Evolutionary conservation across 345 rosid species (phyloP).

Genomic region (Noccaea bulbosa): DNA sequence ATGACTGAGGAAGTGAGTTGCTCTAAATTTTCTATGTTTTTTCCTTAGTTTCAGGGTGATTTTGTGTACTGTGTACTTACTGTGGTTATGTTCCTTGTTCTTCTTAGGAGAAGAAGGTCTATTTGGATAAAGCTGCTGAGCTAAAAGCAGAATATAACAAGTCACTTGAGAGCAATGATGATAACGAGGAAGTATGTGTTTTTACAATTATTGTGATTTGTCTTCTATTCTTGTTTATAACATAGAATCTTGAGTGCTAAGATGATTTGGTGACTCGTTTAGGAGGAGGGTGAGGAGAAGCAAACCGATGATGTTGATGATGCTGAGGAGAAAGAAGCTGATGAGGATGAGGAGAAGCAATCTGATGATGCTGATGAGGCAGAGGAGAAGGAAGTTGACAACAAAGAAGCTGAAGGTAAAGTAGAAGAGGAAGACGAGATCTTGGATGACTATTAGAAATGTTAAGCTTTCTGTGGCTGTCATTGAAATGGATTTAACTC

Average conservation of each 20-base stretch:
- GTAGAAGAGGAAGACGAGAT: constrained; percentile 48
- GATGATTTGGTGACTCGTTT: constrained; percentile 21
- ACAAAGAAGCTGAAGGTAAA: constrained; percentile 40
- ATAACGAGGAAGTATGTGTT: constrained; percentile 49
- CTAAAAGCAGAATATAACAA: constrained; percentile 67
- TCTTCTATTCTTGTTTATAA: neutral
- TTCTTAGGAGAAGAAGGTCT: constrained; percentile 74
- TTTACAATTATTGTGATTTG: neutral
- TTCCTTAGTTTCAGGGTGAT: neutral
- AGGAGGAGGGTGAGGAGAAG: constrained; percentile 46
- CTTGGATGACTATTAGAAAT: constrained; percentile 49
- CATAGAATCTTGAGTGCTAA: neutral
- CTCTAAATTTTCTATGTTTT: neutral
- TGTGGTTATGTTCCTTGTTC: neutral
- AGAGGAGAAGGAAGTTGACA: constrained; percentile 46
- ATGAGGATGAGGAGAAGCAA: constrained; percentile 45
- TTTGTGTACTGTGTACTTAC: neutral
- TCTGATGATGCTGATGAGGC: constrained; percentile 38
- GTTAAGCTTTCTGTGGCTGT: neutral
- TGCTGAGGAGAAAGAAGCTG: constrained; percentile 40
- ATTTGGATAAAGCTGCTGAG: constrained; percentile 69
- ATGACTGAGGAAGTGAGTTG: constrained; percentile 75
- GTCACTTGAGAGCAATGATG: constrained; percentile 49
- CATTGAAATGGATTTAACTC: neutral
- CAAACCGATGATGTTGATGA: constrained; percentile 33